Evolutionary conservation across 768 basidiomycete species (phyloP).

Genomic region (Mycena polygramma): DNA sequence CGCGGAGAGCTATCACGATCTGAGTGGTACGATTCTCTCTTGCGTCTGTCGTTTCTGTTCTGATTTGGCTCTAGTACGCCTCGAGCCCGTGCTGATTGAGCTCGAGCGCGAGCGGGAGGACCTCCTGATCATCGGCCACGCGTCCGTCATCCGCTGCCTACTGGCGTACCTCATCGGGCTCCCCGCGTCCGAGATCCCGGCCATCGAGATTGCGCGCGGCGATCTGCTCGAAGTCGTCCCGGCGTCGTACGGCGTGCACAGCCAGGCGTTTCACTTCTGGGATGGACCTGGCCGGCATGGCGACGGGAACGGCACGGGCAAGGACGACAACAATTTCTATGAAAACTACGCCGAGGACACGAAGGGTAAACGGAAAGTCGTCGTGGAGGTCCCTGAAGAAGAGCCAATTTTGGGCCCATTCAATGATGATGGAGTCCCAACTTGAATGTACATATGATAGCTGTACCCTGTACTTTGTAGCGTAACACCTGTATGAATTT

Average conservation of each 20-base stretch:
- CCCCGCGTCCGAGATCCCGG: constrained; percentile 96
- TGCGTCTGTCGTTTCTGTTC: constrained; percentile 23
- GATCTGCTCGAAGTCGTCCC: constrained; percentile 96
- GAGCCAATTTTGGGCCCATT: not conserved
- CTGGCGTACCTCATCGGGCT: constrained; percentile 94
- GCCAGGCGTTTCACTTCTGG: constrained; percentile 93
- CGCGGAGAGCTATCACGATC: constrained; percentile 98
- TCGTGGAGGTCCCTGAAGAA: constrained; percentile 31
- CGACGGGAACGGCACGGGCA: constrained; percentile 50
- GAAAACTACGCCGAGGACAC: constrained; percentile 90
- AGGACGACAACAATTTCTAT: constrained; percentile 85
- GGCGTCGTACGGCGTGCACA: constrained; percentile 90
- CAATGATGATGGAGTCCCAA: not conserved
- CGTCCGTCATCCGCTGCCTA: constrained; percentile 96
- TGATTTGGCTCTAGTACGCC: constrained; percentile 69
- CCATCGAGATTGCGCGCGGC: constrained; percentile 96
- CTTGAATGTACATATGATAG: too few relatives aligned
- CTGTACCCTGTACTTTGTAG: too few relatives aligned
- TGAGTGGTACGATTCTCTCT: constrained; percentile 69
- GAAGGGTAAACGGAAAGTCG: constrained; percentile 66
- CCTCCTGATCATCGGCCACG: constrained; percentile 95
- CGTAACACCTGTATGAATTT: too few relatives aligned
- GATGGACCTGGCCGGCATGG: constrained; percentile 82
- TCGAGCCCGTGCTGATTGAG: constrained; percentile 95
- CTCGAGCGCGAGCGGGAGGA: constrained; percentile 95